A percentile compares a stretch with the other conserved stretches of the same genome.
phyloP scores from a whole-genome alignment of 1,139 yeast species.

The Taiozyma sp. region DNA sequence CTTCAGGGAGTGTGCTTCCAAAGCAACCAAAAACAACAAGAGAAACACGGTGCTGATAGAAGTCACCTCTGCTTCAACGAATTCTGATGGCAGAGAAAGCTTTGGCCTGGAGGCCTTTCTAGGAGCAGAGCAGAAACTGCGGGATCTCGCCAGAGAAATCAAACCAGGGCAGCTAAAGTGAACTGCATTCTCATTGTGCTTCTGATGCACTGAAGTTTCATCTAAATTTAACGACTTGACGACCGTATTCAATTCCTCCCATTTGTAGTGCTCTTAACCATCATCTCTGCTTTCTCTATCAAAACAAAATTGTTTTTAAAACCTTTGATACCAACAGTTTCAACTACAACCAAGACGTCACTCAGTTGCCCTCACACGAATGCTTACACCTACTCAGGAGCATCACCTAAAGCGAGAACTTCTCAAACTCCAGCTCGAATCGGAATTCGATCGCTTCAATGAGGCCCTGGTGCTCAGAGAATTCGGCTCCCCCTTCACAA shows the following conservation, averaged over 20 bases:
- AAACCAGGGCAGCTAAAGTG: background rate
- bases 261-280: background rate
- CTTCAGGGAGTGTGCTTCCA: slow-evolving; percentile 40
- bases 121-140: slow-evolving; percentile 7
- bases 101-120: slow-evolving; percentile 7
- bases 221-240: background rate
- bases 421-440: slow-evolving; percentile 50
- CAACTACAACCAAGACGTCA: too few relatives aligned
- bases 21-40: slow-evolving; percentile 23
- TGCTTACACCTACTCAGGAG: slow-evolving; percentile 54
- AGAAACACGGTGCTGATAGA: slow-evolving; percentile 15
- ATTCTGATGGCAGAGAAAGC: slow-evolving; percentile 5
- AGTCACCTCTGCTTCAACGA: slow-evolving; percentile 21
- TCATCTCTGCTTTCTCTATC: background rate
- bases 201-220: too few relatives aligned
- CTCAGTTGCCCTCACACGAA: background rate
- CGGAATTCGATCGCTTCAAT: slow-evolving; percentile 55
- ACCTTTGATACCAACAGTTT: too few relatives aligned
- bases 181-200: too few relatives aligned
- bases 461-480: slow-evolving; percentile 54
- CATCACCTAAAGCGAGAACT: slow-evolving; percentile 83
- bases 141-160: background rate
- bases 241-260: background rate
- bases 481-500: slow-evolving; percentile 70
- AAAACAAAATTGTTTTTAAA: too few relatives aligned